Conservation (phyloP, 106 monocot genomes). For the Triglochin maritima region DNA sequence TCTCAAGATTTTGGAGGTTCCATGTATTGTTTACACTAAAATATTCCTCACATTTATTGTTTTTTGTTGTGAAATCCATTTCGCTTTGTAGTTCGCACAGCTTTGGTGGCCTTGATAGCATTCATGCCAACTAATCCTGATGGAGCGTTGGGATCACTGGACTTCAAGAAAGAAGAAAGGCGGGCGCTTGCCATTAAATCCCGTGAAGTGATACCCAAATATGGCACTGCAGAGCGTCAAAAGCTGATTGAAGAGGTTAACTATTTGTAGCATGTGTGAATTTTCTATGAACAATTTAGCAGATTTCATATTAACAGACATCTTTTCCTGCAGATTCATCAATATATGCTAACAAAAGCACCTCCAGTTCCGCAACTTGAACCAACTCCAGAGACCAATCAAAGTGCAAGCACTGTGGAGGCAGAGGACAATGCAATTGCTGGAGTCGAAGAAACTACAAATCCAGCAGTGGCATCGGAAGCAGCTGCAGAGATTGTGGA, state of each 20-base stretch:
- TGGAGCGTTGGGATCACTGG: conserved; percentile 90
- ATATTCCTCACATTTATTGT: not conserved
- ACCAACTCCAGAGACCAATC: conserved; percentile 1
- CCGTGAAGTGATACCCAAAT: conserved; percentile 51
- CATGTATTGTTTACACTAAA: not conserved
- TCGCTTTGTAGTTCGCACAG: conserved; percentile 61
- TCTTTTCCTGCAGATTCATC: conserved; percentile 49
- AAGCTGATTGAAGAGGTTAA: conserved; percentile 74
- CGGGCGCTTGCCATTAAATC: conserved; percentile 80
- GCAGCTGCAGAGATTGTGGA: conserved; percentile 17
- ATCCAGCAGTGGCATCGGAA: conserved; percentile 4
- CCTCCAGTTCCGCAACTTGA: conserved; percentile 49
- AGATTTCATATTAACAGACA: not conserved
- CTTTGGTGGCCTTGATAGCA: conserved; percentile 86
- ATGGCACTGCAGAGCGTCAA: conserved; percentile 69
- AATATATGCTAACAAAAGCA: conserved; percentile 67
- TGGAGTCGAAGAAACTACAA: conserved; percentile 12
- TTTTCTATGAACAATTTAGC: not conserved
- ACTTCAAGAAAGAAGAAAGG: conserved; percentile 85
- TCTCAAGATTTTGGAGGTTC: not conserved
- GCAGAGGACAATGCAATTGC: conserved; percentile 5
- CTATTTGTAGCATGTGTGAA: not conserved
- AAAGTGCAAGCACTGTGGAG: not conserved
- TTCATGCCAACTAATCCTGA: conserved; percentile 97
- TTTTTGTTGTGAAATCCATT: conserved; percentile 1